phyloP scores from a whole-genome alignment of 2,329 filamentous ascomycete genomes.

The Diaporthe citri region DNA sequence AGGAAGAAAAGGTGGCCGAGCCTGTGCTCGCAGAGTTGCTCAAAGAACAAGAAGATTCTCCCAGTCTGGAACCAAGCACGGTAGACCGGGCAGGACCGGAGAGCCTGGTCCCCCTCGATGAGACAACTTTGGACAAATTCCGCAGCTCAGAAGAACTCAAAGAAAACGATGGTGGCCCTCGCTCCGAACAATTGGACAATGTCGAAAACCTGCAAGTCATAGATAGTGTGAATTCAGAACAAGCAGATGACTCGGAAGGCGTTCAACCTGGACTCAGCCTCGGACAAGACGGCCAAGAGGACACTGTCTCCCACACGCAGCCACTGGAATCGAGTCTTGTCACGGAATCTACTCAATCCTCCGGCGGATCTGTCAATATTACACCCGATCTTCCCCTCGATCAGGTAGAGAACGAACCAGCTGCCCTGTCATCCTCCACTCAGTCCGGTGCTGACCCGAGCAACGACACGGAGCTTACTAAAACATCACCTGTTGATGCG shows the following conservation, averaged over 20 bases:
- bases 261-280: not conserved
- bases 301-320: not conserved
- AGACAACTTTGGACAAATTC: not conserved
- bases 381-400: not conserved
- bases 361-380: not conserved
- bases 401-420: not conserved
- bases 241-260: not conserved
- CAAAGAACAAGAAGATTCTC: not conserved
- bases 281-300: not conserved
- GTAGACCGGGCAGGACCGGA: not conserved
- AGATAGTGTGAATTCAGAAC: not conserved
- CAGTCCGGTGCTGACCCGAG: not conserved
- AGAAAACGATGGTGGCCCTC: not conserved
- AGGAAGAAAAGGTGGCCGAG: not conserved
- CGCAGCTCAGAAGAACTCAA: not conserved
- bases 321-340: not conserved
- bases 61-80: not conserved
- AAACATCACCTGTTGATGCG: not conserved
- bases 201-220: not conserved
- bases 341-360: not conserved
- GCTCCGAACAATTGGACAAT: not conserved
- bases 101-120: not conserved
- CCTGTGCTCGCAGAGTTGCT: not conserved
- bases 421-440: not conserved
- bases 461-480: not conserved